Evolutionary conservation across 129 eudicot species (phyloP).

Genomic region (Smallanthus sonchifolius): DNA sequence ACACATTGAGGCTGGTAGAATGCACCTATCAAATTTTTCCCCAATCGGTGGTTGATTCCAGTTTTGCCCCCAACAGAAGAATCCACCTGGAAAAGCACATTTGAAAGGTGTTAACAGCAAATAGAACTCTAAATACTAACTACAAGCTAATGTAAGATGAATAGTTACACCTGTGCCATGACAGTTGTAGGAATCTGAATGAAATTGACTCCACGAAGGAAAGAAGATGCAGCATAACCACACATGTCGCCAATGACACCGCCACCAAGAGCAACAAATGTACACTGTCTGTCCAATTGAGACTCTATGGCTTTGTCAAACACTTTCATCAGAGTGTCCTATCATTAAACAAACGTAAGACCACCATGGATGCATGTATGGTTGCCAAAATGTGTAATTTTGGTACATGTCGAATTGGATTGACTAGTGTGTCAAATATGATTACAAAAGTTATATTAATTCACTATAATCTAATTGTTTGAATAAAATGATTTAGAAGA

Average conservation of each 20-base stretch:
- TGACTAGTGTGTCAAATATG: too few relatives aligned
- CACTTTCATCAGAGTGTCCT: background rate
- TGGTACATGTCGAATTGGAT: background rate
- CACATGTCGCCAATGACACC: background rate
- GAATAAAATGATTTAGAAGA: too few relatives aligned
- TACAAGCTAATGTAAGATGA: background rate
- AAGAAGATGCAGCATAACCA: background rate
- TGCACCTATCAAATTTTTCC: constrained; percentile 93
- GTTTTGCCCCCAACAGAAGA: constrained; percentile 99
- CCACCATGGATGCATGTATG: background rate
- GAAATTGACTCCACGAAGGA: background rate
- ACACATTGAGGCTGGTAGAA: constrained; percentile 97
- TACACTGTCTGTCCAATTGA: background rate
- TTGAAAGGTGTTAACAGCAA: background rate
- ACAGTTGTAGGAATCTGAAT: background rate
- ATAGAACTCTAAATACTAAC: background rate
- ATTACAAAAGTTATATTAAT: too few relatives aligned
- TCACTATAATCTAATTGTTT: too few relatives aligned
- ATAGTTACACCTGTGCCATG: background rate
- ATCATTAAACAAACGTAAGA: background rate
- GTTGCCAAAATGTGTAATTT: background rate
- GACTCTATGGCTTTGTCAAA: constrained; percentile 2
- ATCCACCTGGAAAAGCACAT: constrained; percentile 57
- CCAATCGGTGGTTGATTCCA: constrained; percentile 86
- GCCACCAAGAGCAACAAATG: constrained; percentile 6